A percentile compares a stretch with the other conserved stretches of the same genome.
Evolutionary conservation across 352 stramenopile species (phyloP).

Genomic region (Pythium volutum): DNA sequence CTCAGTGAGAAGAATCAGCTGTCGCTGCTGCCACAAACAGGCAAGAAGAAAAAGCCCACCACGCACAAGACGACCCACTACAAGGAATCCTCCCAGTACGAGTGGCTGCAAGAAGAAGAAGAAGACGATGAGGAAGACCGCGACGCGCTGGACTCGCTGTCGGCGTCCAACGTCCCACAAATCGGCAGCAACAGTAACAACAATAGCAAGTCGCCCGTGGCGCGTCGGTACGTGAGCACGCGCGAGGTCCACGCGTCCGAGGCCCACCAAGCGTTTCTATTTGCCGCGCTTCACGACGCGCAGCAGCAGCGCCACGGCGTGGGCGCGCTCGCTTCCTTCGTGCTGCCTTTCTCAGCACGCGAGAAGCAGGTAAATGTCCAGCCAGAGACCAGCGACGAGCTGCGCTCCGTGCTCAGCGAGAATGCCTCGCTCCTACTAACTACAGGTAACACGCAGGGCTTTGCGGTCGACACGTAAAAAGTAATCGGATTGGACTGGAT

Average conservation of each 20-base stretch:
- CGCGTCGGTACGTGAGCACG: constrained; percentile 42
- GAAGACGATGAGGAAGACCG: not conserved
- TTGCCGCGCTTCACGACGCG: constrained; percentile 54
- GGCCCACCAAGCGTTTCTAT: constrained; percentile 56
- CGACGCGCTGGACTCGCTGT: not conserved
- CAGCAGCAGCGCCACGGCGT: constrained; percentile 60
- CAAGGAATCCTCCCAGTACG: not conserved
- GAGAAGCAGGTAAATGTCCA: not conserved
- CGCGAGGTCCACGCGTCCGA: constrained; percentile 50
- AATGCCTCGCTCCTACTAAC: constrained; percentile 18
- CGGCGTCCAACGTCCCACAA: constrained; percentile 4
- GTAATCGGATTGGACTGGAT: not conserved
- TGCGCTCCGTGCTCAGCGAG: constrained; percentile 24
- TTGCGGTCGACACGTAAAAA: constrained; percentile 1
- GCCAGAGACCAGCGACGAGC: constrained; percentile 16
- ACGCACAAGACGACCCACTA: not conserved
- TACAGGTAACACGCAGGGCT: not conserved
- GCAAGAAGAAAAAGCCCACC: not conserved
- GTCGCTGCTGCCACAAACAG: not conserved
- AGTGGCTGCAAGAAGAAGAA: constrained; percentile 4
- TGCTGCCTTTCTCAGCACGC: constrained; percentile 16
- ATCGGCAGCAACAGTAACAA: constrained; percentile 15
- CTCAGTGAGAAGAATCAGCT: not conserved
- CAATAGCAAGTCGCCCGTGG: constrained; percentile 17
- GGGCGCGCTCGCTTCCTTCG: constrained; percentile 42